Conservation (phyloP, 352 stramenopile species). For the Thalassiosira hispida region DNA sequence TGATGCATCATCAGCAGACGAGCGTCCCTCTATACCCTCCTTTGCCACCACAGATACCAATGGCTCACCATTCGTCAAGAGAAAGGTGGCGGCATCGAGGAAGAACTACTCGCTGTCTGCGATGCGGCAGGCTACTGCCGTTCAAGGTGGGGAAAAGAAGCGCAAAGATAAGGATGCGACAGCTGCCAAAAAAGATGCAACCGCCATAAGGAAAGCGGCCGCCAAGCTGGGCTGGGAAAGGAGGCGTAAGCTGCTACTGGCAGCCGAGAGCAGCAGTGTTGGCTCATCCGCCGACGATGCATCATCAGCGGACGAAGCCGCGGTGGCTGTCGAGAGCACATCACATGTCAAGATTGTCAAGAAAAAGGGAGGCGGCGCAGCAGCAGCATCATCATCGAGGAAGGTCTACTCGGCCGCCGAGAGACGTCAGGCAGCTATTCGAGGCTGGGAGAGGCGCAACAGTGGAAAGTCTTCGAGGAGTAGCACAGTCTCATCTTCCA, state of each 20-base stretch:
- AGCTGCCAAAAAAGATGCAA: background rate
- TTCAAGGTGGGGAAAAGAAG: background rate
- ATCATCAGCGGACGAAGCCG: conserved; percentile 11
- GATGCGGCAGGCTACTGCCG: too few species aligned
- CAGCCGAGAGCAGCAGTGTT: conserved; percentile 6
- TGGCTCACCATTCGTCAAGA: background rate
- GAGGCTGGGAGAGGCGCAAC: conserved; percentile 42
- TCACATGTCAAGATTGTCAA: background rate
- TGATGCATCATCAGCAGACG: background rate
- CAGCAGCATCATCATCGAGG: background rate
- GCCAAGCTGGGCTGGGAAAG: conserved; percentile 34
- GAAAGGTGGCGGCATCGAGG: background rate
- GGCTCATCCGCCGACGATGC: background rate
- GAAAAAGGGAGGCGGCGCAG: background rate
- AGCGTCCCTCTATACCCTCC: too few species aligned
- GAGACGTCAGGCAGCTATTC: conserved; percentile 32
- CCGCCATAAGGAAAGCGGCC: conserved; percentile 12
- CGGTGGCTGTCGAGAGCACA: background rate
- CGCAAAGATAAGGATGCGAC: conserved; percentile 7
- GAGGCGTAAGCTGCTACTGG: conserved; percentile 16
- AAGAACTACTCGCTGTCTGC: too few species aligned
- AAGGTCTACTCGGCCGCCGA: conserved; percentile 40
- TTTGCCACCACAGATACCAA: background rate
- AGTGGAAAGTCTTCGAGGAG: background rate
- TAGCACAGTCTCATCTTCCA: background rate